phyloP scores from a whole-genome alignment of 345 rosid genomes.

The Cardiospermum halicacabum region DNA sequence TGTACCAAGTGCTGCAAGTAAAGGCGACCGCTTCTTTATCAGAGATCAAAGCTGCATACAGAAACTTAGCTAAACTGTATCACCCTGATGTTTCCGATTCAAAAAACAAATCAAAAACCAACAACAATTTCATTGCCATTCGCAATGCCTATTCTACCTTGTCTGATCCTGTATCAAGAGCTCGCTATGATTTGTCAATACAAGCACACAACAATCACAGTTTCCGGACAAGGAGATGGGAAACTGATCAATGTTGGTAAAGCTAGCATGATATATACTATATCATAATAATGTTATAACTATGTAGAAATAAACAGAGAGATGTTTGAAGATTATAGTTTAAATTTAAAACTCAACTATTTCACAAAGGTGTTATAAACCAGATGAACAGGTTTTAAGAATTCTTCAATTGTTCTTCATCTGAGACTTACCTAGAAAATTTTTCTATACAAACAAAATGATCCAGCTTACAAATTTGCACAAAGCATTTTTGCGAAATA shows the following conservation, averaged over 20 bases:
- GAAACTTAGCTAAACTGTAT: conserved; percentile 14
- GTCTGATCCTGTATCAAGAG: neutral
- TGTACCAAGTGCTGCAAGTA: conserved; percentile 15
- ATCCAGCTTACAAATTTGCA: conserved; percentile 29
- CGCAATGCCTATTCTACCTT: conserved; percentile 12
- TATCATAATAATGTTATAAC: too few relatives aligned
- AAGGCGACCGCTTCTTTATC: conserved; percentile 6
- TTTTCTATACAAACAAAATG: conserved; percentile 29
- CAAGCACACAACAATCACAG: neutral
- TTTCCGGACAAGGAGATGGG: conserved; percentile 15
- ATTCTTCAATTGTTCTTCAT: neutral
- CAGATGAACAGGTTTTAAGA: conserved; percentile 7
- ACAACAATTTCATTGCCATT: neutral
- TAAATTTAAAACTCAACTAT: conserved; percentile 12
- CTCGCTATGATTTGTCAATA: conserved; percentile 11
- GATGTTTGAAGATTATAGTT: neutral
- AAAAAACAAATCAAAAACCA: neutral
- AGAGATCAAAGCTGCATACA: conserved; percentile 18
- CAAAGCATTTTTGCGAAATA: conserved; percentile 12
- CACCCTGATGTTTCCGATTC: conserved; percentile 22
- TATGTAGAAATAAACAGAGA: too few relatives aligned
- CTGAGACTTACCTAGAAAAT: conserved; percentile 21
- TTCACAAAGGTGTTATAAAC: conserved; percentile 20
- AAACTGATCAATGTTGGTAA: conserved; percentile 22
- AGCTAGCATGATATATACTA: too few relatives aligned